Conservation (phyloP, 2,329 filamentous ascomycete genomes). For the Claviceps sorghi region DNA sequence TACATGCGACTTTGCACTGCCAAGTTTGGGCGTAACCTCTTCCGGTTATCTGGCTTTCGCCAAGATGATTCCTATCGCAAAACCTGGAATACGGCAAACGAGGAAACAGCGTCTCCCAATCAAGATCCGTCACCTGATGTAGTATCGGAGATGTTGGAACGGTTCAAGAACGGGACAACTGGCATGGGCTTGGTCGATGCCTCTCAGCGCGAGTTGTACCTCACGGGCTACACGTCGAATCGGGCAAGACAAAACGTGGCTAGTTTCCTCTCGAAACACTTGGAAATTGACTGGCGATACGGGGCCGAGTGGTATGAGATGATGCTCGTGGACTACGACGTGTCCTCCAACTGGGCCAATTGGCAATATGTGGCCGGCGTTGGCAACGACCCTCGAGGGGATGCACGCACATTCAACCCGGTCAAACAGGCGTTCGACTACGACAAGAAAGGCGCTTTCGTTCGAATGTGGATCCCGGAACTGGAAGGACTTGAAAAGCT, state of each 20-base stretch:
- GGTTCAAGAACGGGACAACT: conserved; percentile 53
- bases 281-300: conserved; percentile 64
- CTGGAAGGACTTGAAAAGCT: conserved; percentile 37
- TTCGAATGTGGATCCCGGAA: conserved; percentile 61
- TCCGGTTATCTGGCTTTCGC: conserved; percentile 49
- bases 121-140: conserved; percentile 28
- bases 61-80: conserved; percentile 25
- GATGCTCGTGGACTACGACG: conserved; percentile 61
- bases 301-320: conserved; percentile 75
- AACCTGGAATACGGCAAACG: conserved; percentile 34
- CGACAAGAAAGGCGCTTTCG: conserved; percentile 53
- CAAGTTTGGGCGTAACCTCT: conserved; percentile 54
- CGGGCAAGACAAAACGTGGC: conserved; percentile 64
- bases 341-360: conserved; percentile 64
- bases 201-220: conserved; percentile 56
- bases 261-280: conserved; percentile 56
- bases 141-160: conserved; percentile 33
- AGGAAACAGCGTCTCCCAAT: conserved; percentile 15
- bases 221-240: conserved; percentile 68
- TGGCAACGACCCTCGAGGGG: conserved; percentile 61
- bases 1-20: conserved; percentile 65
- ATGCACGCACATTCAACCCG: conserved; percentile 64
- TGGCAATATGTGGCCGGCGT: conserved; percentile 74
- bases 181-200: conserved; percentile 69
- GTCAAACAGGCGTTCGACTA: conserved; percentile 72